A percentile compares a stretch with the other conserved stretches of the same genome.
Evolutionary conservation across 1,284 basidiomycete species (phyloP).

Genomic region (Neolentinus lepideus): DNA sequence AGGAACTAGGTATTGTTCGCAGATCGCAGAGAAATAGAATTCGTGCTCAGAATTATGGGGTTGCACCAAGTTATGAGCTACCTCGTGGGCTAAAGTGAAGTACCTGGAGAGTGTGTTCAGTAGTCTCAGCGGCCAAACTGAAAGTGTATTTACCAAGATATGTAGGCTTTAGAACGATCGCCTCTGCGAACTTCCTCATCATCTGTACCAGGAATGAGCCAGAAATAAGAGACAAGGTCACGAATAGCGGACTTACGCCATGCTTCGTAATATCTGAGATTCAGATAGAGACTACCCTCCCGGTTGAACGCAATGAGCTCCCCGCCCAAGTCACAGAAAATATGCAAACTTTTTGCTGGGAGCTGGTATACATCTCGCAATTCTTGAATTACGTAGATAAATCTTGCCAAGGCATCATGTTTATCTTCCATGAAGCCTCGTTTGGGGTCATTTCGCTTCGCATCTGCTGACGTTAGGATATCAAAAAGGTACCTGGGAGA

Average conservation of each 20-base stretch:
- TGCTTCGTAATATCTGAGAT: slow-evolving; percentile 79
- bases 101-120: slow-evolving; percentile 45
- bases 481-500: not conserved
- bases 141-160: slow-evolving; percentile 55
- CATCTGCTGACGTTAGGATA: not conserved
- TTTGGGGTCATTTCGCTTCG: not conserved
- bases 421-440: slow-evolving; percentile 39
- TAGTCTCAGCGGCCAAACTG: not conserved
- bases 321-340: slow-evolving; percentile 82
- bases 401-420: slow-evolving; percentile 54
- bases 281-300: slow-evolving; percentile 85
- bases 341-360: slow-evolving; percentile 66
- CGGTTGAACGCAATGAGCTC: slow-evolving; percentile 93
- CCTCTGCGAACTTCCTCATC: slow-evolving; percentile 60
- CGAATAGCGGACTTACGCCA: slow-evolving; percentile 63
- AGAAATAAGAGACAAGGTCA: slow-evolving; percentile 3
- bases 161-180: slow-evolving; percentile 60
- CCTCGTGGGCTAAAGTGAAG: slow-evolving; percentile 89
- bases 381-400: slow-evolving; percentile 54
- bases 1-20: slow-evolving; percentile 51
- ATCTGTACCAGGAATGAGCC: slow-evolving; percentile 35
- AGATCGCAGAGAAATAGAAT: slow-evolving; percentile 91
- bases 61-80: slow-evolving; percentile 78
- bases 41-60: slow-evolving; percentile 83
- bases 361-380: slow-evolving; percentile 58